Conservation (phyloP, 345 rosid species). For the Eucalyptus marginata region DNA sequence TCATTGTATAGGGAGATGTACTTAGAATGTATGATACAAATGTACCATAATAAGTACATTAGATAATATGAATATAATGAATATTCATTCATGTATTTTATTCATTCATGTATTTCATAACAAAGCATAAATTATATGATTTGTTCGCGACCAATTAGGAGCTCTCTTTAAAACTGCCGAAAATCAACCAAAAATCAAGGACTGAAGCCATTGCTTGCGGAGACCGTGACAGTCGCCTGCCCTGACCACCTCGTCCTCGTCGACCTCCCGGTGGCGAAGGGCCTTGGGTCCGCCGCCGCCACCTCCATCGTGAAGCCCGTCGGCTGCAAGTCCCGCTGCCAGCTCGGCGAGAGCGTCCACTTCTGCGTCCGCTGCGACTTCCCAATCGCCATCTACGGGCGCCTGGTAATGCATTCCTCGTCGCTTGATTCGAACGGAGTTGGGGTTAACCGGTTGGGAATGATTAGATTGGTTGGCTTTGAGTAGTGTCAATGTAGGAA, state of each 20-base stretch:
- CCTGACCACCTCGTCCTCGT: constrained; percentile 96
- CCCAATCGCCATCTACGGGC: constrained; percentile 93
- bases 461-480: not conserved
- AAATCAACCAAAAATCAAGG: no score
- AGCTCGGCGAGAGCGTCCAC: constrained; percentile 91
- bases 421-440: not conserved
- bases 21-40: no score
- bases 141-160: no score
- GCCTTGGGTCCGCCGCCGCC: constrained; percentile 70
- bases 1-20: no score
- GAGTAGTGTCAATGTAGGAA: not conserved
- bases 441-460: not conserved
- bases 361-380: constrained; percentile 96
- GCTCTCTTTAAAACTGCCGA: no score
- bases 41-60: no score
- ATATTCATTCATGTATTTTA: no score
- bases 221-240: constrained; percentile 87
- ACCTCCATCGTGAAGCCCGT: constrained; percentile 49
- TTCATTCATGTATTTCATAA: no score
- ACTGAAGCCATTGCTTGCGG: constrained; percentile 42
- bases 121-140: no score
- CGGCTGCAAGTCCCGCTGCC: constrained; percentile 89
- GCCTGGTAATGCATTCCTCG: constrained; percentile 29
- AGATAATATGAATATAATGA: no score
- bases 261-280: constrained; percentile 97